Base-by-base conservation (phyloP, 148 eudicot genomes). In the Pouteria glomerata region DNA sequence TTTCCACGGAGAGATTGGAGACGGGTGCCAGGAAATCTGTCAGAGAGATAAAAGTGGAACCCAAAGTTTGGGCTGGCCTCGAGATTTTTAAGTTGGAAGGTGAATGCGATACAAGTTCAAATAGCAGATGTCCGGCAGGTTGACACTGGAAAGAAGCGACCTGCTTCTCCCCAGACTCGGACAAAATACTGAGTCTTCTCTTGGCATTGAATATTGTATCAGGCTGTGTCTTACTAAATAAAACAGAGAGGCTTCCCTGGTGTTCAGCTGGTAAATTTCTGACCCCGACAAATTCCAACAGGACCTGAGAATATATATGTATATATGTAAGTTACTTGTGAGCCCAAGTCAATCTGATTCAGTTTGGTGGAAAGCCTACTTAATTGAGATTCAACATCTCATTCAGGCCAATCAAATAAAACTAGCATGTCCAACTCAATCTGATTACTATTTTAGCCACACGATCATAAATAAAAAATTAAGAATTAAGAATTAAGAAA, bases 91-190 rank as follows among this genome's bases (percentile, higher is more conserved):
- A 77, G 77, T 56, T 72, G 48, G 87, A 81, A 69, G 80, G 56
- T 51, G 79, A 83, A 47, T 63, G 76, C 21, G 82, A 79, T 13
- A 80, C 35, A 56, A 95, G 84, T 75, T 88, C 95, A 72, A 92
- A 83, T 31, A 82, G 76, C 56, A 96, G 75, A 70, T 81, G 71
- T 80, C 97, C 99, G 73, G 78, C 74, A 66, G 97, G 86, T 76
- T 90, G 85, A 78, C 99, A 96, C 2, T 82, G 86, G 81, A 96
- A 92, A 68, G 45, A 80, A 78, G 97, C 99, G 64, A 96, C 91
- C 77, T 84, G 92, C 75, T 92, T 96, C 59, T 82, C 86, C 60
- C 83, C 84, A 45, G 87, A 80, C 73, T 79, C 86, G 5, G 99
- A 92, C 21, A 79, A 76, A 68, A 96, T 90, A 61, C 69, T 73